Evolutionary conservation across 352 stramenopile species (phyloP), one percentile per base, ranked within the genome.

Genomic region (Globisporangium echinulatum): DNA sequence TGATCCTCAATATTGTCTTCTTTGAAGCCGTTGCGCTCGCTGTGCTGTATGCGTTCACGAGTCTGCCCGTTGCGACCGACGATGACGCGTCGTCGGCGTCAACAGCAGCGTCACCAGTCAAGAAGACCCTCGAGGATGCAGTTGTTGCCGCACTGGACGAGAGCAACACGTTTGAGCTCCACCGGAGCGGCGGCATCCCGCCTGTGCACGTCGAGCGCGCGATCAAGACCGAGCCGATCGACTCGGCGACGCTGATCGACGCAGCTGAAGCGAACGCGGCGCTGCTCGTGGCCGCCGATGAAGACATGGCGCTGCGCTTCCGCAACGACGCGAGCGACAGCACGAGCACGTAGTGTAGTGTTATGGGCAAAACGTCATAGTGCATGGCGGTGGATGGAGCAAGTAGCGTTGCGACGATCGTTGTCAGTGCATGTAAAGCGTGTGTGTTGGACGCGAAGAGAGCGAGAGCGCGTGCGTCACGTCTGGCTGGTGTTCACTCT

Each of bases 1-100:
- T 88, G 53, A 89, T 90, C 39, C 56, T 90, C 61, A 90, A 92
- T 65, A 82, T 94, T 61, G 82, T 82, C 40, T 85, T 91, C 50
- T 56, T 88, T 48, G 78, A 94, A 67, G 71, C 69, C 14, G 59
- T 92, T 48, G 73, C 51, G n/a, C 61, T 92, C 14, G 66, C 85
- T 36, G 73, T 92, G 47, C 39, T 92, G 37, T 88, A 84, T 58
- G 77, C 77, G 19, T 70, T 88, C 60, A 90, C 87, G 64, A 71
- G 69, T 13, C 57, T 90, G 9, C 77, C 77, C 19, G 64, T 73
- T 49, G 56, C 76, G 14, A 50, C 47, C 11, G 47, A 49, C 10
- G 61, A 71, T 37, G 51, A 68, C 38, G 9, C 2, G 0, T 7
- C 33, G 51, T 19, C 19, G 33, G 9, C 2, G 0, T 10, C 33